phyloP scores from a whole-genome alignment of 2,329 filamentous ascomycete genomes.

The Ophiognomonia clavigignenti-juglandacearum region DNA sequence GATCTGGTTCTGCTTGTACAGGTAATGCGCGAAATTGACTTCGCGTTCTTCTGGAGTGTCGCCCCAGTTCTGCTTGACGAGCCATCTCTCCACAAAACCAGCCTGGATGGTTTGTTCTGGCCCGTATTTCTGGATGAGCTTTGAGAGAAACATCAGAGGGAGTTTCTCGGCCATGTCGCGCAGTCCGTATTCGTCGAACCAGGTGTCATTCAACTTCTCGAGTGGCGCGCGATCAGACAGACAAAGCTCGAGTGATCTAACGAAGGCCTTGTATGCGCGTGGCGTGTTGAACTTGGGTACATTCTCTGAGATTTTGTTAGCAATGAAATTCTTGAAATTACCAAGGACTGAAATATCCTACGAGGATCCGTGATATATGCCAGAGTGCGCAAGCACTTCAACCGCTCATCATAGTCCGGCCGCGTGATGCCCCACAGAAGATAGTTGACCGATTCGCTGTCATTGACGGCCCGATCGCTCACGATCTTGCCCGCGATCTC shows the following conservation, averaged over 20 bases:
- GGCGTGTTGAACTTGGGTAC: constrained; percentile 44
- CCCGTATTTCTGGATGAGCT: constrained; percentile 57
- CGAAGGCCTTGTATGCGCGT: constrained; percentile 50
- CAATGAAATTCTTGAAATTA: not conserved
- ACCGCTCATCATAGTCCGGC: constrained; percentile 54
- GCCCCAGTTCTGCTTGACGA: constrained; percentile 69
- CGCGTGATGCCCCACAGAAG: constrained; percentile 56
- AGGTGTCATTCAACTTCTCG: constrained; percentile 46
- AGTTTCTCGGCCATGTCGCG: constrained; percentile 58
- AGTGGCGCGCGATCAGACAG: constrained; percentile 42
- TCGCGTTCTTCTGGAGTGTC: constrained; percentile 44
- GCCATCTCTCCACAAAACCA: constrained; percentile 66
- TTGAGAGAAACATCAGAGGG: constrained; percentile 51
- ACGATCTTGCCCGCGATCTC: constrained; percentile 61
- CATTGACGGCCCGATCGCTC: constrained; percentile 54
- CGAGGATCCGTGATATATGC: constrained; percentile 48
- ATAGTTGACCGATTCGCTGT: constrained; percentile 42
- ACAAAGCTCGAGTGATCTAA: constrained; percentile 55
- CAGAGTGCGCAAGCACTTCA: constrained; percentile 52
- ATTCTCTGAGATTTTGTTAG: constrained; percentile 27
- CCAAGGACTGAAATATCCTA: constrained; percentile 23
- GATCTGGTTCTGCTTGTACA: constrained; percentile 47
- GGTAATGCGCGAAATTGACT: constrained; percentile 49
- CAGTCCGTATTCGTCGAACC: constrained; percentile 59
- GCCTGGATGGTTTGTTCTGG: constrained; percentile 55